Evolutionary conservation across 257 asterid genomes (phyloP).

Genomic region (Primulina eburnea): DNA sequence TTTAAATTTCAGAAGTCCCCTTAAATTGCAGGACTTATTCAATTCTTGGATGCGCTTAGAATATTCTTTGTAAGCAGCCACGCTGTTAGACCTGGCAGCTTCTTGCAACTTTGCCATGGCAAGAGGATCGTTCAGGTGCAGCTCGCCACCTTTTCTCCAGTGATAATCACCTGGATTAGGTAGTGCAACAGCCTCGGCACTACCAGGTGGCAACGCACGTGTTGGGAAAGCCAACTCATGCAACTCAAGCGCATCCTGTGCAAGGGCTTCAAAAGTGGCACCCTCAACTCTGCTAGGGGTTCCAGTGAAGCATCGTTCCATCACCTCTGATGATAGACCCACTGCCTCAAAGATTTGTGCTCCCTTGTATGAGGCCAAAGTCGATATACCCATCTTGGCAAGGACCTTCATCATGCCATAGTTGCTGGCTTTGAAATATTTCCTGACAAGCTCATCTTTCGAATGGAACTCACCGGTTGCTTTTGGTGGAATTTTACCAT

Average conservation of each 20-base stretch:
- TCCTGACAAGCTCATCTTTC: slow-evolving; percentile 81
- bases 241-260: slow-evolving; percentile 73
- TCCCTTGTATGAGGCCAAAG: slow-evolving; percentile 97
- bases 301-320: slow-evolving; percentile 88
- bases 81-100: slow-evolving; percentile 86
- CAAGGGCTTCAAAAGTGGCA: slow-evolving; percentile 95
- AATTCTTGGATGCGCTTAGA: slow-evolving; percentile 81
- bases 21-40: slow-evolving; percentile 82
- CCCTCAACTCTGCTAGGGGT: slow-evolving; percentile 99
- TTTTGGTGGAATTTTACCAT: slow-evolving; percentile 95
- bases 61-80: slow-evolving; percentile 91
- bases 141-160: slow-evolving; percentile 98
- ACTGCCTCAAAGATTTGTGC: slow-evolving; percentile 99
- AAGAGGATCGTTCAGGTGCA: slow-evolving; percentile 93
- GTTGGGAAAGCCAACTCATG: slow-evolving; percentile 94
- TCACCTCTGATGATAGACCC: slow-evolving; percentile 96
- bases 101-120: slow-evolving; percentile 96
- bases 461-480: slow-evolving; percentile 76
- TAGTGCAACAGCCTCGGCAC: slow-evolving; percentile 95
- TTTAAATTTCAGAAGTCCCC: slow-evolving; percentile 94
- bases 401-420: slow-evolving; percentile 99
- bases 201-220: slow-evolving; percentile 77
- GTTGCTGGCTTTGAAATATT: slow-evolving; percentile 77
- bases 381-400: slow-evolving; percentile 99
- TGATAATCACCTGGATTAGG: slow-evolving; percentile 98